Base-by-base conservation (phyloP, 345 rosid genomes). In the Salix viminalis region DNA sequence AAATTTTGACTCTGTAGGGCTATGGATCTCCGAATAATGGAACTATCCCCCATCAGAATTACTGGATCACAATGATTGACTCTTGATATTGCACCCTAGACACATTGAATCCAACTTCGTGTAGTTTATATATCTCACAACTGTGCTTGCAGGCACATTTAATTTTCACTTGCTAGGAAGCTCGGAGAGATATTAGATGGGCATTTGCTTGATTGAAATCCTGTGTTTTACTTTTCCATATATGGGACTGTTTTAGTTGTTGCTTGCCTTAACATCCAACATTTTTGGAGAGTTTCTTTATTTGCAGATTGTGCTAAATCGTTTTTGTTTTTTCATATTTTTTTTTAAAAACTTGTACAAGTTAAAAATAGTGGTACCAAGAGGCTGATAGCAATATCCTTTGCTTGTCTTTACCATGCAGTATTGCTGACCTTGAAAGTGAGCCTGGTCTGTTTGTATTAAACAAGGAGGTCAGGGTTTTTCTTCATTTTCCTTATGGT, bases 341-440 rank as follows among this genome's bases (percentile, higher is more conserved):
- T 18, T 6, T 26, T 14, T 4, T 5, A 42, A 21, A 39, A 76
- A 58, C 36, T n/a, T 42, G 58, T 10, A 5, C 65, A 24, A 42
- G 60, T 67, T 61, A 46, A 64, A 60, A 64, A 39, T 50, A 42
- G 75, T 44, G 7, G 70, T 4, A 13, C 39, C 21, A 7, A 39
- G 41, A 34, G 23, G 48, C 42, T 18, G n/a, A 28, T 64, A 69
- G 68, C 65, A 56, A 11, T 46, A 41, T 61, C n/a, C 34, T 75
- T 81, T 23, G 16, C 24, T 74, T 16, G 39, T 73, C 15, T 74
- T 37, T 36, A 52, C n/a, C 34, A 54, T 82, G 84, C 94, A 93
- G 97, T 82, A 88, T 84, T 79, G 94, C 90, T 7, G 92, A 90
- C 71, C 97, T 95, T 2, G 99, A 95, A 83, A 93, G 97, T 68